Conservation (phyloP, 352 stramenopile species). For the Pythium volutum region DNA sequence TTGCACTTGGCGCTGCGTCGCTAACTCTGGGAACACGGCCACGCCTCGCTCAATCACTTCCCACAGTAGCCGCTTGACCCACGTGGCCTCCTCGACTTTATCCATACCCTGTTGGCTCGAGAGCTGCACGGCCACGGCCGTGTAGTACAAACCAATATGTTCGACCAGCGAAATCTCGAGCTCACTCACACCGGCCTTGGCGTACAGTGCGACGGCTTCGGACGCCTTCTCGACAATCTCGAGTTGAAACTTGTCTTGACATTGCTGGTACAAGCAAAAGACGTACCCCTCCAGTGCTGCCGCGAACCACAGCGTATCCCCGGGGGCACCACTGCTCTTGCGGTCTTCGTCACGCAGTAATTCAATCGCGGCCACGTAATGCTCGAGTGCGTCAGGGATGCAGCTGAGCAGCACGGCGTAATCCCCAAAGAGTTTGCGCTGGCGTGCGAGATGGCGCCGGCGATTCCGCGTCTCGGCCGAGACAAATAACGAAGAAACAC, state of each 20-base stretch:
- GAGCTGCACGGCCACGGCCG: slow-evolving; percentile 36
- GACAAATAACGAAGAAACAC: slow-evolving; percentile 26
- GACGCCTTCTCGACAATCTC: slow-evolving; percentile 81
- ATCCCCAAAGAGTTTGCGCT: slow-evolving; percentile 79
- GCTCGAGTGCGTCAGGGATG: slow-evolving; percentile 59
- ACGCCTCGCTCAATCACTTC: slow-evolving; percentile 64
- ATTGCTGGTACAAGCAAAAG: slow-evolving; percentile 54
- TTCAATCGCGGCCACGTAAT: slow-evolving; percentile 69
- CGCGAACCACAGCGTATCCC: slow-evolving; percentile 76
- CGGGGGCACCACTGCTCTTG: slow-evolving; percentile 39
- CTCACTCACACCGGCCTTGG: slow-evolving; percentile 52
- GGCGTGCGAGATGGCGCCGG: slow-evolving; percentile 53
- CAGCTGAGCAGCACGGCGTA: slow-evolving; percentile 71
- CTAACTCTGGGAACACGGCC: slow-evolving; percentile 46
- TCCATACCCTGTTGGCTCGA: slow-evolving; percentile 23
- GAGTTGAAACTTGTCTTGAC: slow-evolving; percentile 52
- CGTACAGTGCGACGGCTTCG: slow-evolving; percentile 66
- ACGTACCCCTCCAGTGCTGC: slow-evolving; percentile 73
- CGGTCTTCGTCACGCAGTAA: slow-evolving; percentile 76
- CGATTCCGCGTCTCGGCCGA: slow-evolving; percentile 46
- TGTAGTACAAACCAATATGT: slow-evolving; percentile 74
- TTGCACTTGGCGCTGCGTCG: slow-evolving; percentile 47
- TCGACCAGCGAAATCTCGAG: slow-evolving; percentile 75
- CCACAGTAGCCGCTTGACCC: slow-evolving; percentile 68
- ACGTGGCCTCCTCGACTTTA: slow-evolving; percentile 52